phyloP scores from a whole-genome alignment of 164 flowering plant species.

The Magnolia changhungtana region DNA sequence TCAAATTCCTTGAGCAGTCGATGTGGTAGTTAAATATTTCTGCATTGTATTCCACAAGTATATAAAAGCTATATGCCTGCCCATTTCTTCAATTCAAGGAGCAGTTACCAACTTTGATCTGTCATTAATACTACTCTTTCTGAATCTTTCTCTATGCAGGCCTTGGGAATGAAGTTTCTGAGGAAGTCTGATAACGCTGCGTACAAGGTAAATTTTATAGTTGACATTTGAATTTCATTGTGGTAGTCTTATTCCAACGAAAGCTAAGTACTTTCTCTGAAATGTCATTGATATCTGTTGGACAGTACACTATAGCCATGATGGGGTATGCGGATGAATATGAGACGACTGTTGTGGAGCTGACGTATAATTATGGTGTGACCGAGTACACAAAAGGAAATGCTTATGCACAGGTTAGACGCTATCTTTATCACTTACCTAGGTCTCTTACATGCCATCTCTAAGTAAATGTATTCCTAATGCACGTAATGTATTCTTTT shows the following conservation, averaged over 20 bases:
- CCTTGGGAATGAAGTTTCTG: slow-evolving; percentile 79
- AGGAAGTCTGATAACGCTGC: slow-evolving; percentile 69
- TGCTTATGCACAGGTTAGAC: slow-evolving; percentile 92
- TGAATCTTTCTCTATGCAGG: slow-evolving; percentile 39
- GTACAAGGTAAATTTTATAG: slow-evolving; percentile 50
- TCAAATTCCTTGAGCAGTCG: too few species aligned
- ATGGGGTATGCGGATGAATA: slow-evolving; percentile 84
- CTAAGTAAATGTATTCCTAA: neutral
- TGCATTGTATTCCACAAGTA: too few species aligned
- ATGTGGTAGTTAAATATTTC: too few species aligned
- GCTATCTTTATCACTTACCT: neutral
- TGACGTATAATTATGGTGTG: slow-evolving; percentile 94
- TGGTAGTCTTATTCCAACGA: neutral
- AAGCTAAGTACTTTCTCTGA: slow-evolving; percentile 11
- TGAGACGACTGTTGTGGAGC: slow-evolving; percentile 78
- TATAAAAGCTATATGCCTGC: too few species aligned
- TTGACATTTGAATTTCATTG: neutral
- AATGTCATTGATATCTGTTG: slow-evolving; percentile 11
- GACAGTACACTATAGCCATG: slow-evolving; percentile 85
- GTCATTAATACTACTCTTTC: neutral
- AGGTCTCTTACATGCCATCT: neutral
- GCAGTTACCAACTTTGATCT: neutral
- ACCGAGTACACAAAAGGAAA: slow-evolving; percentile 94
- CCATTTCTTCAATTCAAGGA: too few species aligned
- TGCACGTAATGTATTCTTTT: neutral